Percentiles rank a stretch among this genome's conserved stretches.
Evolutionary conservation across 768 basidiomycete genomes (phyloP).

Genomic region (Suillus alpinus): DNA sequence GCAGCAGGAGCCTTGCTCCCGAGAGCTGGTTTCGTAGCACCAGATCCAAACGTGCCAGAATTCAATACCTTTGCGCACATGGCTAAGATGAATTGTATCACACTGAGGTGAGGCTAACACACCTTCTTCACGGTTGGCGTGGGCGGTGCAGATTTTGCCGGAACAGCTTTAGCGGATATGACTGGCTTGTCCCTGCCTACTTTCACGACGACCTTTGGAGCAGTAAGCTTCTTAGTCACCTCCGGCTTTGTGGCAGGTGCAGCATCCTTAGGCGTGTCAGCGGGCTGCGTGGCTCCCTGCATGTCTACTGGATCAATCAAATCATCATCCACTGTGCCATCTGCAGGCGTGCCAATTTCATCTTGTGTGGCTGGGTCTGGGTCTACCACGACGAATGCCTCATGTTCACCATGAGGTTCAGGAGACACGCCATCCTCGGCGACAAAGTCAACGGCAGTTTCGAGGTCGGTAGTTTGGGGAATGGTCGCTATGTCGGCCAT

Average conservation of each 20-base stretch:
- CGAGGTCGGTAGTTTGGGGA: constrained; percentile 19
- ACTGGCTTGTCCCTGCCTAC: constrained; percentile 31
- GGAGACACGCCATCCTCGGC: constrained; percentile 18
- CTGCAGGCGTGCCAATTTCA: constrained; percentile 12
- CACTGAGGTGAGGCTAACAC: constrained; percentile 21
- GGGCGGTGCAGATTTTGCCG: constrained; percentile 47
- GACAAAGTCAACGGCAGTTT: constrained; percentile 20
- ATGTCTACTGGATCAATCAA: constrained; percentile 13
- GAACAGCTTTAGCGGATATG: constrained; percentile 40
- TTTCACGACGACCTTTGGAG: constrained; percentile 25
- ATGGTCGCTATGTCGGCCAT: constrained; percentile 38
- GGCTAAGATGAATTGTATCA: constrained; percentile 24
- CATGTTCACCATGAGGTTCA: constrained; percentile 36
- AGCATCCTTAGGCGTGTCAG: constrained; percentile 19
- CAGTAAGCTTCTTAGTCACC: constrained; percentile 24
- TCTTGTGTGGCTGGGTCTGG: constrained; percentile 21
- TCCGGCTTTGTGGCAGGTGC: constrained; percentile 15
- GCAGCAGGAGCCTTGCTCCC: constrained; percentile 39
- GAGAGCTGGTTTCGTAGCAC: constrained; percentile 45
- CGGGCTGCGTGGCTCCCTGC: constrained; percentile 23
- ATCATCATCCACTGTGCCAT: constrained; percentile 18
- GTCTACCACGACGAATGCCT: constrained; percentile 35
- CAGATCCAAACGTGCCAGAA: constrained; percentile 65
- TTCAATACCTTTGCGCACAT: constrained; percentile 51
- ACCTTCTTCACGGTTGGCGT: constrained; percentile 72